Evolutionary conservation across 768 basidiomycete genomes (phyloP).

Genomic region (Lactarius sp.): DNA sequence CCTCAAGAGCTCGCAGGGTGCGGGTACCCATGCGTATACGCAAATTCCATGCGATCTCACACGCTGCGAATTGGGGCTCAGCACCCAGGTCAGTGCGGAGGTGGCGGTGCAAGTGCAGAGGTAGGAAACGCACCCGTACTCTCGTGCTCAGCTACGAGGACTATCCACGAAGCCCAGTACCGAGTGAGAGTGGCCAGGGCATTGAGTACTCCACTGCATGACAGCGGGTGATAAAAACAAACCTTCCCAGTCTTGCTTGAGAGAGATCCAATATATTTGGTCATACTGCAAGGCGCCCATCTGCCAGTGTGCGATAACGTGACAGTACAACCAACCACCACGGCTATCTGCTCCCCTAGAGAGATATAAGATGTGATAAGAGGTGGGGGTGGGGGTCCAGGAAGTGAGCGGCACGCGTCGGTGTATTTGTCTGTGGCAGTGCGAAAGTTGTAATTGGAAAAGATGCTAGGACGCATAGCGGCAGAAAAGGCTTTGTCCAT

Average conservation of each 20-base stretch:
- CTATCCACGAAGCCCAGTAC: constrained; percentile 38
- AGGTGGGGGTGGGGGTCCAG: constrained; percentile 52
- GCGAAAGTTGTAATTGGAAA: constrained; percentile 76
- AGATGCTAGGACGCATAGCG: constrained; percentile 82
- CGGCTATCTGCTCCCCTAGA: constrained; percentile 69
- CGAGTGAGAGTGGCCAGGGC: constrained; percentile 72
- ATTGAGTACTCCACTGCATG: constrained; percentile 85
- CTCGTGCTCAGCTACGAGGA: constrained; percentile 73
- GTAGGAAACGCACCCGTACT: constrained; percentile 57
- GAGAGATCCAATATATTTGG: constrained; percentile 72
- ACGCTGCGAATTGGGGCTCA: constrained; percentile 51
- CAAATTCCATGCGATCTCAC: no score
- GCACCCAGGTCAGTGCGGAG: constrained; percentile 42
- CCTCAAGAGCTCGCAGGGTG: constrained; percentile 43
- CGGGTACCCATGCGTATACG: no score
- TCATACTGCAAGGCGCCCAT: constrained; percentile 76
- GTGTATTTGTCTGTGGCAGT: constrained; percentile 82
- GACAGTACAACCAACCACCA: constrained; percentile 84
- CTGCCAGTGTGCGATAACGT: constrained; percentile 62
- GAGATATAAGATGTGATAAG: constrained; percentile 67
- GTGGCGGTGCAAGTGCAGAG: constrained; percentile 52
- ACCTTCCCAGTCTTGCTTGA: constrained; percentile 94
- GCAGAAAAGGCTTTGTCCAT: constrained; percentile 76
- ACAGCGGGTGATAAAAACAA: constrained; percentile 78
- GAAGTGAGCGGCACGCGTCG: constrained; percentile 61